phyloP scores from a whole-genome alignment of 2,329 filamentous ascomycete species.

The Juglanconis oblonga region DNA sequence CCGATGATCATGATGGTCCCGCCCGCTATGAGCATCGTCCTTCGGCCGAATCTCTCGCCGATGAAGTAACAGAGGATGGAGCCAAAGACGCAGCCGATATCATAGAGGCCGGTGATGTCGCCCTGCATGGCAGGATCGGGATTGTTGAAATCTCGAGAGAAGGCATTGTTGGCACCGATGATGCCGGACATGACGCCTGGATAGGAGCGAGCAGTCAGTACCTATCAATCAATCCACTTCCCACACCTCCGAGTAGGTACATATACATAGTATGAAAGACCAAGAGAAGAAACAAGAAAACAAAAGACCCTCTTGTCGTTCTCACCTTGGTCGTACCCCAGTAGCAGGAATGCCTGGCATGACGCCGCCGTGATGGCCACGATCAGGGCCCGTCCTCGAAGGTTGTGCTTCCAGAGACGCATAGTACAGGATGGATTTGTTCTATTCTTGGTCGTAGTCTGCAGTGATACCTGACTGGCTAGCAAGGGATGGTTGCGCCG shows the following conservation, averaged over 20 bases:
- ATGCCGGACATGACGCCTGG: conserved; percentile 31
- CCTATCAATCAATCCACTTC: no score
- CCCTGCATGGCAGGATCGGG: conserved; percentile 36
- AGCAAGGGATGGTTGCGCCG: no score
- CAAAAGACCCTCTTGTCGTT: neutral
- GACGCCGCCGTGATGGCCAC: conserved; percentile 31
- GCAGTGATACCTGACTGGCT: no score
- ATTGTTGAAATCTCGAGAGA: conserved; percentile 34
- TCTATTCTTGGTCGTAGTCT: no score
- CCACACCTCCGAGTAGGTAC: no score
- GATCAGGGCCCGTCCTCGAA: conserved; percentile 18
- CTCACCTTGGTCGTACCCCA: conserved; percentile 31
- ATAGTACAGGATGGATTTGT: neutral
- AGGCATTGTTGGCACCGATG: conserved; percentile 37
- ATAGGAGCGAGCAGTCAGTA: neutral
- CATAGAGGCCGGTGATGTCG: conserved; percentile 31
- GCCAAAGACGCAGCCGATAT: conserved; percentile 32
- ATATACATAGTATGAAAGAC: no score
- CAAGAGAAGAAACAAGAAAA: no score
- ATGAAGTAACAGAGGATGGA: conserved; percentile 30
- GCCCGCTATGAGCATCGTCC: conserved; percentile 32
- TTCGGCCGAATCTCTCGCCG: conserved; percentile 35
- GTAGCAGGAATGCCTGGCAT: conserved; percentile 35
- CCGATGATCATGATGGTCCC: conserved; percentile 37
- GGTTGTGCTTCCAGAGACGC: conserved; percentile 19